Evolutionary conservation across 345 rosid genomes (phyloP), one percentile per base, ranked within the genome.

Genomic region (Gossypium anomalum): DNA sequence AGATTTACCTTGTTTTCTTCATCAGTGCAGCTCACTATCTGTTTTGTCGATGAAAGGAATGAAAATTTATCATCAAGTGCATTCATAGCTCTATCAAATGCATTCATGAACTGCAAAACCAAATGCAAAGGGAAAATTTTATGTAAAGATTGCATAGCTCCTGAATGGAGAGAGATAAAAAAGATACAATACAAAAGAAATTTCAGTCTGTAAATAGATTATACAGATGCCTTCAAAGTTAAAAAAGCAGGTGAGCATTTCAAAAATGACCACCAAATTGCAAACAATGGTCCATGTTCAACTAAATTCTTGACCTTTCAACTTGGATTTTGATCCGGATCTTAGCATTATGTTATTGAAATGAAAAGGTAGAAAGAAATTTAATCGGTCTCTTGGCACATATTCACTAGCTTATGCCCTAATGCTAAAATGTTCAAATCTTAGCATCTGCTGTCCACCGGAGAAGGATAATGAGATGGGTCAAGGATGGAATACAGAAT

Each of bases 81-180:
- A 78, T 91, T 86, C 92, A 91, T 89, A 19, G 93, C 93, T 79
- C 73, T 49, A 80, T 89, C 92, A 84, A 91, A 91, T 55, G 85
- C 90, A 80, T 86, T 85, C 93, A 91, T 56, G 83, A 89, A 89
- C 97, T 87, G 86, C 27, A 83, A 57, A 79, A 69, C 75, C 64
- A 58, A 66, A 57, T 70, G 70, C 59, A 70, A 73, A 75, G 45
- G 71, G 34, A 70, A 65, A 59, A 16, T 3, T 1, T 4, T 25
- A 4, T 41, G 47, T 34, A 71, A 48, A 59, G 57, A 75, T 65
- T 20, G 61, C 48, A 13, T 59, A 49, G 8, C 44, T 43, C 55
- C 41, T 7, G 9, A 59, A 58, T 43, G n/a, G 5, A 60, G 45
- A 44, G 20, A 75, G 48, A 62, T 9, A n/a, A 45, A 66, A 38